These are phyloP conservation scores for Verticillium isaacii DNA, from an alignment of 2,329 filamentous ascomycete genomes.

Conservation along the genomic window DNA sequence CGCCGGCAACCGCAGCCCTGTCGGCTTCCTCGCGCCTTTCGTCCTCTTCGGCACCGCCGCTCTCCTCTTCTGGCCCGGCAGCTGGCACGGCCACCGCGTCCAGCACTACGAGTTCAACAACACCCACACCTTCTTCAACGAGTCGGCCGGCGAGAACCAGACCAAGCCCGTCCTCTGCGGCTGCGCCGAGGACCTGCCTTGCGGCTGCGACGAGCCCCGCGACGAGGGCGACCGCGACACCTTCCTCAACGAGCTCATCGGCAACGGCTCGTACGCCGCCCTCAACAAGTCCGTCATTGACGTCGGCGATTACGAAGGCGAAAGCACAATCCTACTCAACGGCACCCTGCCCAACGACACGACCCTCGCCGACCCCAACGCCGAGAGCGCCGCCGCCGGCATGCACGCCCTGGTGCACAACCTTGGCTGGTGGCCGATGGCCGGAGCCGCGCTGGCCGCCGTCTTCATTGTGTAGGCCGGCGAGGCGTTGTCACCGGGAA, in stretches of 20 bases:
- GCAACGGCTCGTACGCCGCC: slow-evolving; percentile 45
- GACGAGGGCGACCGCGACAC: slow-evolving; percentile 33
- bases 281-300: slow-evolving; percentile 59
- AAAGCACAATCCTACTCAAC: slow-evolving; percentile 63
- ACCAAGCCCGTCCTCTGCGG: slow-evolving; percentile 56
- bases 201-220: slow-evolving; percentile 44
- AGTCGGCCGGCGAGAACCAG: slow-evolving; percentile 44
- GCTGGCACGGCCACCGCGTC: slow-evolving; percentile 49
- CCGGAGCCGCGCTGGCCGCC: slow-evolving; percentile 36
- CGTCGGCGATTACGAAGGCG: slow-evolving; percentile 48
- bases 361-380: slow-evolving; percentile 39
- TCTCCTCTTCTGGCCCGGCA: slow-evolving; percentile 57
- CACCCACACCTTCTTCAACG: slow-evolving; percentile 49
- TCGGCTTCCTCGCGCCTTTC: slow-evolving; percentile 45
- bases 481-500: too few relatives aligned
- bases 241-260: slow-evolving; percentile 59
- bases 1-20: slow-evolving; percentile 45
- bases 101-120: slow-evolving; percentile 54
- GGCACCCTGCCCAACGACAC: slow-evolving; percentile 70
- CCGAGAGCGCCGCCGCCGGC: slow-evolving; percentile 26
- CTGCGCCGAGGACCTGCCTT: slow-evolving; percentile 48
- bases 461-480: slow-evolving; percentile 34
- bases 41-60: slow-evolving; percentile 42
- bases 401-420: slow-evolving; percentile 27
- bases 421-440: slow-evolving; percentile 46